Evolutionary conservation across 441 rosid genomes (phyloP).

Genomic region (Corymbia calophylla): DNA sequence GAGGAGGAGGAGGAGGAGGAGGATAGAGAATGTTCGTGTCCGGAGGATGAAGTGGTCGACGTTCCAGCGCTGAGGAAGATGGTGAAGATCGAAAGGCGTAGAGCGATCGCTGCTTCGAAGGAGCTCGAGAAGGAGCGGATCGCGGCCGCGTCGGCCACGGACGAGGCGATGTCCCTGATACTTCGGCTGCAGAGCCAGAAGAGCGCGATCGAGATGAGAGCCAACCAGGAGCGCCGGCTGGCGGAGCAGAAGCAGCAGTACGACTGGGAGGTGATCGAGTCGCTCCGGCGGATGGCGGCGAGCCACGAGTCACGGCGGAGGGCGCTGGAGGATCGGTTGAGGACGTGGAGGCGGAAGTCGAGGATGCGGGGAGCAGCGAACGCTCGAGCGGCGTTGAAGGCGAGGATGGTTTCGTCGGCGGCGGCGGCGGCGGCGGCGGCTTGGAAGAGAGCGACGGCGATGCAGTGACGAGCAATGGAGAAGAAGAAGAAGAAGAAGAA

Average conservation of each 20-base stretch:
- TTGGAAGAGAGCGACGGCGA: not conserved
- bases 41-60: slow-evolving; percentile 52
- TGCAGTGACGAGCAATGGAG: not conserved
- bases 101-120: slow-evolving; percentile 22
- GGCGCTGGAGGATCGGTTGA: slow-evolving; percentile 25
- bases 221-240: slow-evolving; percentile 47
- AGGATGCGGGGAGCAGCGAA: not conserved
- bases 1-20: slow-evolving; percentile 5
- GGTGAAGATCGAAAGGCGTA: slow-evolving; percentile 50
- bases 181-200: slow-evolving; percentile 68
- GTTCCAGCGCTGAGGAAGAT: slow-evolving; percentile 40
- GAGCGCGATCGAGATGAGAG: slow-evolving; percentile 46
- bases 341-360: slow-evolving; percentile 10
- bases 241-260: slow-evolving; percentile 52
- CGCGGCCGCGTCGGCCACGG: slow-evolving; percentile 65
- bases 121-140: slow-evolving; percentile 76
- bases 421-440: not conserved
- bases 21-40: slow-evolving; percentile 4
- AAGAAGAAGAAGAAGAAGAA: not conserved
- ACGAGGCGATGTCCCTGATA: slow-evolving; percentile 90
- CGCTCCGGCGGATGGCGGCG: slow-evolving; percentile 41
- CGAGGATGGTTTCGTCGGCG: not conserved
- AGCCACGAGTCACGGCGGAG: slow-evolving; percentile 29
- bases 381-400: not conserved
- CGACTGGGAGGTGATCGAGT: slow-evolving; percentile 49